Evolutionary conservation across 2,329 filamentous ascomycete species (phyloP), one percentile per base, ranked within the genome.

Genomic region (Trichoderma citrinoviride): DNA sequence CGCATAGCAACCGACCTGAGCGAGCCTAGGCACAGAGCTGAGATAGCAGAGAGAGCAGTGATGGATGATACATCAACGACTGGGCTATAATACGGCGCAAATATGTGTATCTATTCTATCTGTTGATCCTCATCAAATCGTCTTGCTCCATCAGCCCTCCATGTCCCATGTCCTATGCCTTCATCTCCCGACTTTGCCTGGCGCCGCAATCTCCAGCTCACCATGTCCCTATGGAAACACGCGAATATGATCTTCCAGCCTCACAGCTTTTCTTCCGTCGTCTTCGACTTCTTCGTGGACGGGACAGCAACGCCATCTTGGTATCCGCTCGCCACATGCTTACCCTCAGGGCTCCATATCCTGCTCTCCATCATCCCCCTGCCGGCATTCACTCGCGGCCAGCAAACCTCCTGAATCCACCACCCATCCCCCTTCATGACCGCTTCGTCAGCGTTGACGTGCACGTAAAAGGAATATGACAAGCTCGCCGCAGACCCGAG

Each of bases 341-440:
- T 75, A 1, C 83, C 83, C 2, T 71, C 68, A 0, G 83, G 83
- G 65, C 82, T 85, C 83, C 83, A 86, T 25, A 84, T 80, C 73
- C 81, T 81, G 62, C 76, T 79, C 70, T 81, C 75, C 65, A 85
- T 72, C 44, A 82, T 77, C 5, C 77, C 80, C 49, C 83, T 75
- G 0, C 81, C 81, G 2, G 79, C 78, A n/a, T 74, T 79, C 3
- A 79, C 75, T 23, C 83, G 73, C 3, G 83, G 81, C 70, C 83
- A 85, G 33, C 71, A 77, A 0, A 76, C 76, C 70, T 86, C 83
- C 70, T 84, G 81, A 14, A 85, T 71, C 83, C 83, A 86, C 83
- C 83, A 86, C n/a, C 75, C 75, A 2, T 76, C 73, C 3, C 75
- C 76, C 6, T 73, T 76, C 79, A 85, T 83, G 4, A 83, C 76